Evolutionary conservation across 108 stramenopile species (phyloP).

Genomic region (Pseudonitzschia pungens): DNA sequence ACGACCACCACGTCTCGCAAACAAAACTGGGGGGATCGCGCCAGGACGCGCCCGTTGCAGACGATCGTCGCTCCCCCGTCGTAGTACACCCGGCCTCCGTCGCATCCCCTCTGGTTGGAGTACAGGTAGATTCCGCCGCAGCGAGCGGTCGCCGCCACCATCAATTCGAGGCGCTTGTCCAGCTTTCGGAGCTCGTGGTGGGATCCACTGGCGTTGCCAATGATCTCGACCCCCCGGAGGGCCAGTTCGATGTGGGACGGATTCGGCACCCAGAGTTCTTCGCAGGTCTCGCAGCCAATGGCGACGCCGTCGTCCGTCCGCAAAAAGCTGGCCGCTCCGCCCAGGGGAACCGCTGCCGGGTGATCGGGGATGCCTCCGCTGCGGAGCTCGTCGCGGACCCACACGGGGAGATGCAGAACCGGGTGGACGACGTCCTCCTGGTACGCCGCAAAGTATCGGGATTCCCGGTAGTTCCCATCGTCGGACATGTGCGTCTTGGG

Average conservation of each 20-base stretch:
- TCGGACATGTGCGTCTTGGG: conserved; percentile 91
- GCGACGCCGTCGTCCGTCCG: conserved; percentile 60
- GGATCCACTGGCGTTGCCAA: conserved; percentile 94
- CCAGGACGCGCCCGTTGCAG: conserved; percentile 90
- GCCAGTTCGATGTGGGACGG: conserved; percentile 88
- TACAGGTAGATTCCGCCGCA: conserved; percentile 98
- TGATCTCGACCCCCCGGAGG: conserved; percentile 93
- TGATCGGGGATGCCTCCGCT: conserved; percentile 29
- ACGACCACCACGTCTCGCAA: conserved; percentile 91
- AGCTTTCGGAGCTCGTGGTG: conserved; percentile 96
- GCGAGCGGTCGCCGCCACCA: conserved; percentile 85
- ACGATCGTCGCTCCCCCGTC: conserved; percentile 97
- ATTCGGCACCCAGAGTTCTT: conserved; percentile 96
- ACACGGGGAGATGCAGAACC: neutral
- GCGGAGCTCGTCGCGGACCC: conserved; percentile 39
- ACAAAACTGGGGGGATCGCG: conserved; percentile 93
- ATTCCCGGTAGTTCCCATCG: conserved; percentile 97
- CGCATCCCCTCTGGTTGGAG: conserved; percentile 96
- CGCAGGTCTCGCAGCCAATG: conserved; percentile 95
- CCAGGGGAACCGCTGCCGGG: conserved; percentile 60
- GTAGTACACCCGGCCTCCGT: conserved; percentile 92
- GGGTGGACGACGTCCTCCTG: neutral
- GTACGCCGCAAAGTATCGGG: conserved; percentile 93
- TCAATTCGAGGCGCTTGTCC: conserved; percentile 82
- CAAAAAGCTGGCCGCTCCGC: conserved; percentile 46